These are phyloP conservation scores for Plenodomus biglobosus DNA, from an alignment of 2,329 filamentous ascomycete species.

Conservation along the genomic window DNA sequence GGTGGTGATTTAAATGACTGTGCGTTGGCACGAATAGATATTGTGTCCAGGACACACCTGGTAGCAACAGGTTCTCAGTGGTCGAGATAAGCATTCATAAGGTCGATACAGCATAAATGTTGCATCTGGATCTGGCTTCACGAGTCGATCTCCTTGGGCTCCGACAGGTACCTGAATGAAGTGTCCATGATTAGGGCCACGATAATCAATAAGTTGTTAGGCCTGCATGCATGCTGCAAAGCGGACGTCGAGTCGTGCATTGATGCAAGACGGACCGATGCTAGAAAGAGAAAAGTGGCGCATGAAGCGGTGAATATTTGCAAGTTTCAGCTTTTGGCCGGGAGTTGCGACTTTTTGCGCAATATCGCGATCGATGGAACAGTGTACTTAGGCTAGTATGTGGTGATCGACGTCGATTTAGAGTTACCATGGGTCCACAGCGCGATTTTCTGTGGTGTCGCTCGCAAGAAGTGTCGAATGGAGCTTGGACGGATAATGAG, in stretches of 20 bases:
- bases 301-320: constrained; percentile 5
- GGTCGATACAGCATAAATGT: no score
- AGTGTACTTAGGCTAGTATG: background rate
- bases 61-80: no score
- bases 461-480: constrained; percentile 9
- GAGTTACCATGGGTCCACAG: constrained; percentile 20
- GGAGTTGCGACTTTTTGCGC: background rate
- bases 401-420: constrained; percentile 19
- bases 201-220: background rate
- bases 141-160: background rate
- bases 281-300: constrained; percentile 7
- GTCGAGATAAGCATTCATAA: no score
- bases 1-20: no score
- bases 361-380: background rate
- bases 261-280: background rate
- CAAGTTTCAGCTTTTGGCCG: background rate
- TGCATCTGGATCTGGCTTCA: no score
- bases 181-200: background rate
- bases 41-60: no score
- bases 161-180: background rate
- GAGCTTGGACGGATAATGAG: background rate
- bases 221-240: background rate
- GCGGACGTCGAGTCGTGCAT: background rate
- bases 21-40: no score
- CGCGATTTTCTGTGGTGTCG: constrained; percentile 11